Conservation (phyloP, 2,329 filamentous ascomycete genomes). For the Elsinoe arachidis region DNA sequence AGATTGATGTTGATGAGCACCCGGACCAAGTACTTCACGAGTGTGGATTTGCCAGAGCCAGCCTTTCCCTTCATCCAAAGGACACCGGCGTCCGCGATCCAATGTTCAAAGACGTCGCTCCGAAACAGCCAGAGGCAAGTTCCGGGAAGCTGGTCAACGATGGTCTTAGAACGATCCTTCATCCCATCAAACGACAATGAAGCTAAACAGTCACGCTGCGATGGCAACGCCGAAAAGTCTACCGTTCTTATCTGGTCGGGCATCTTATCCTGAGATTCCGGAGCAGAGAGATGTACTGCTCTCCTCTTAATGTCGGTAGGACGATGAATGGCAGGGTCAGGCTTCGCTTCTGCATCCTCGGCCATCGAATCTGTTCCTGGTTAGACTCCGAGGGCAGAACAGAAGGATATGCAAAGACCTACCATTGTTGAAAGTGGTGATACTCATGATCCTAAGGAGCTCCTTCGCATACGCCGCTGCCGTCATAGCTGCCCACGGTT, state of each 20-base stretch:
- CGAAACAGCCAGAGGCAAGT: background rate
- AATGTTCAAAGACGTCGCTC: background rate
- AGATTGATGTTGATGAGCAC: background rate
- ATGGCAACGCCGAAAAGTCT: background rate
- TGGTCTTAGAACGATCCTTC: background rate
- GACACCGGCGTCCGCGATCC: background rate
- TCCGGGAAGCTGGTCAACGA: background rate
- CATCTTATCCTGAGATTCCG: background rate
- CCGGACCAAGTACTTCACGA: background rate
- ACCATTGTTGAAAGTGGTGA: background rate
- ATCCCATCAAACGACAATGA: background rate
- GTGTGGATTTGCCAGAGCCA: background rate
- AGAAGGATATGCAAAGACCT: background rate
- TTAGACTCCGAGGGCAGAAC: background rate
- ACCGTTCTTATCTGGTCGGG: background rate
- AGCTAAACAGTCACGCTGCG: background rate
- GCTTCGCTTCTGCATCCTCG: too few species aligned
- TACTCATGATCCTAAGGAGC: background rate
- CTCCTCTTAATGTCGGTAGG: too few species aligned
- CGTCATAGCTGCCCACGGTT: slow-evolving; percentile 18
- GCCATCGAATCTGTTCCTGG: background rate
- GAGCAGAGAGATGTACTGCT: too few species aligned
- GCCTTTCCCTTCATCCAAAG: background rate
- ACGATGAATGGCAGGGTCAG: too few species aligned
- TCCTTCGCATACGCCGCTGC: slow-evolving; percentile 21